Conservation (phyloP, 179 eudicot genomes). For the Corrigiola litoralis region DNA sequence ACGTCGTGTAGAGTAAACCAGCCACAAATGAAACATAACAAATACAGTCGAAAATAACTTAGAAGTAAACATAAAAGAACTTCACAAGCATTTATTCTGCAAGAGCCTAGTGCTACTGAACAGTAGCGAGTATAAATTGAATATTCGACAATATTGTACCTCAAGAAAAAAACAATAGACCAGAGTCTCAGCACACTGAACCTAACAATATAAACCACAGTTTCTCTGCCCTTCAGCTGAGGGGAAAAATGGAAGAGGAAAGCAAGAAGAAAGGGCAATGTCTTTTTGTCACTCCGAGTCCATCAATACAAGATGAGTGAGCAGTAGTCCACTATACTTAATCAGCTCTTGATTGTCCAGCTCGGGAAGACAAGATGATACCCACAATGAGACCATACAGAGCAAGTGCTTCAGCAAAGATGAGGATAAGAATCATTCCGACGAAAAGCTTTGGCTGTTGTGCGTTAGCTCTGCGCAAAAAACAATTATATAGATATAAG, state of each 20-base stretch:
- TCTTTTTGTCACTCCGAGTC: background rate
- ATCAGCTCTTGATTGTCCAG: conserved; percentile 77
- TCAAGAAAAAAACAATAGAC: conserved; percentile 3
- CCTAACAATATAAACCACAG: conserved; percentile 18
- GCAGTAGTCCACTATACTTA: conserved; percentile 14
- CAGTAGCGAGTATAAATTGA: conserved; percentile 10
- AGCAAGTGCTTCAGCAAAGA: conserved; percentile 72
- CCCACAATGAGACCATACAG: conserved; percentile 80
- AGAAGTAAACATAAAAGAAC: background rate
- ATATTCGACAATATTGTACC: conserved; percentile 9
- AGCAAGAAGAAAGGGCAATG: conserved; percentile 17
- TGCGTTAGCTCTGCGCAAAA: conserved; percentile 35
- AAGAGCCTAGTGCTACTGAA: conserved; percentile 16
- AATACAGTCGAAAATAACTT: background rate
- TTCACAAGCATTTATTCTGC: conserved; percentile 25
- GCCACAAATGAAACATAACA: too few relatives aligned
- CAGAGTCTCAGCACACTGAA: conserved; percentile 4
- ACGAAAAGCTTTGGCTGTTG: conserved; percentile 79
- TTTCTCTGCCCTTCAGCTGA: conserved; percentile 21
- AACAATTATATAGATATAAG: background rate
- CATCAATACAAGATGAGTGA: conserved; percentile 6
- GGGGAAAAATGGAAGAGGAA: conserved; percentile 9
- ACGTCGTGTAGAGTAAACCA: too few relatives aligned
- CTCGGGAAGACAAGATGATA: conserved; percentile 70
- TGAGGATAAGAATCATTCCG: conserved; percentile 77